Base-by-base conservation (phyloP, 75 land plant genomes). In the Cryptomeria japonica region DNA sequence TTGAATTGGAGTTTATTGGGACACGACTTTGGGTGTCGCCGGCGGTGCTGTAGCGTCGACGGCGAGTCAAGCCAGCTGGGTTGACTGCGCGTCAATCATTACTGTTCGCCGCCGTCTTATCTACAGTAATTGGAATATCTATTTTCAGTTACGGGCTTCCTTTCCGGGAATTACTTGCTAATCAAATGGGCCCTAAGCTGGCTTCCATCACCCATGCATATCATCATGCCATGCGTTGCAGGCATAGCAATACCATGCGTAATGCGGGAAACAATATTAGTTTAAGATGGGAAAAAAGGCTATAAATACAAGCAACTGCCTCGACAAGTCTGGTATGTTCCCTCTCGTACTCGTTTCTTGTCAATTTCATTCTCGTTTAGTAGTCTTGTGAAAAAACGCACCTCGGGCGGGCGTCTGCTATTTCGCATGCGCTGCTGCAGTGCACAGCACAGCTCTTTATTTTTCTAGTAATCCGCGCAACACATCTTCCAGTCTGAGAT, bases 281-380 rank as follows among this genome's bases (percentile, higher is more conserved):
- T 75, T 64, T 2, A 75, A 11, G 77, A 0, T 34, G 6, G 77
- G 77, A 75, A 75, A 31, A 75, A 75, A 31, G 14, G 77, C 77
- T 75, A 75, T 75, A 75, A 75, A 75, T 75, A 32, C 77, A 75
- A 75, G 36, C 70, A 64, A 64, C 70, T 64, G 37, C 77, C 77
- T 75, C 5, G 3, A 75, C 36, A 34, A 32, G 37, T 34, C 37
- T 0, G 1, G 28, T 61, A 19, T 19, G 68, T n/a, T n/a, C n/a
- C n/a, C 25, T 61, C 3, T 19, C 25, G 3, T 19, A 22, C 68
- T 22, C 68, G 68, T 61, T 56, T 41, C 47, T 10, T 9, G 12
- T 11, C 2, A 22, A 1, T 58, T 5, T 64, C 5, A 19, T 56
- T 56, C 4, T 56, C 13, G 15, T 51, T 0, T 7, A 0, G 70